Base-by-base conservation (phyloP, 495 filamentous ascomycete species). In the Penicillium pancosmium region DNA sequence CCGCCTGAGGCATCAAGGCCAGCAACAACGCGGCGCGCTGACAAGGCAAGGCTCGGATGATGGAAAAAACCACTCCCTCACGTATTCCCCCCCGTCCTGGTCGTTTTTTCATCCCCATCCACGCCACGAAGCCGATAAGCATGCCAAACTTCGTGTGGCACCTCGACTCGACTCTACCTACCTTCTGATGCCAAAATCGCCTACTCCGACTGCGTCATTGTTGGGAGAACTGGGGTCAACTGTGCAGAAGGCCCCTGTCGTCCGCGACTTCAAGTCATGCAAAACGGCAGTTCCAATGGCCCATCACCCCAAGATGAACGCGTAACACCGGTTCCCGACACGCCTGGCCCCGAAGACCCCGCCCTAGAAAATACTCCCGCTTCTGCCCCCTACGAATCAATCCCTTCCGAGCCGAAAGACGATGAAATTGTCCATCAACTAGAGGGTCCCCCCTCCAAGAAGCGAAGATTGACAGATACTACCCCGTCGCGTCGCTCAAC, bases 221-320 rank as follows among this genome's bases (percentile, higher is more conserved):
- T 82, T 78, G 82, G 84, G 84, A 83, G 85, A 79, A 78, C 81
- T 77, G 81, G 83, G 81, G 86, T 88, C 82, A 79, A 63, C 68
- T 75, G 67, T 62, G 59, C 64, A 73, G 65, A 77, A 63, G 73
- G 75, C 75, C 76, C 75, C 72, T 78, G 69, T 81, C 75, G 67
- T 79, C 77, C 64, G 74, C 71, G 69, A 66, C 71, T 72, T 70
- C 71, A 74, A 82, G 81, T 82, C 69, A 84, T 84, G 82, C 82
- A 82, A 82, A 80, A 80, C 80, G 80, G 80, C 71, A 79, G 64
- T 66, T 67, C 69, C 55, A 77, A 79, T 67, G 74, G 75, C 73
- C 75, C 68, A 68, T 75, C 76, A 66, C 69, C 71, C 57, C 68
- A 78, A 66, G 66, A 81, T 78, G 78, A 77, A 69, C 57, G 60